Percentiles rank a stretch among this genome's conserved stretches.
Conservation (phyloP, 148 eudicot genomes). For the Bassia scoparia region DNA sequence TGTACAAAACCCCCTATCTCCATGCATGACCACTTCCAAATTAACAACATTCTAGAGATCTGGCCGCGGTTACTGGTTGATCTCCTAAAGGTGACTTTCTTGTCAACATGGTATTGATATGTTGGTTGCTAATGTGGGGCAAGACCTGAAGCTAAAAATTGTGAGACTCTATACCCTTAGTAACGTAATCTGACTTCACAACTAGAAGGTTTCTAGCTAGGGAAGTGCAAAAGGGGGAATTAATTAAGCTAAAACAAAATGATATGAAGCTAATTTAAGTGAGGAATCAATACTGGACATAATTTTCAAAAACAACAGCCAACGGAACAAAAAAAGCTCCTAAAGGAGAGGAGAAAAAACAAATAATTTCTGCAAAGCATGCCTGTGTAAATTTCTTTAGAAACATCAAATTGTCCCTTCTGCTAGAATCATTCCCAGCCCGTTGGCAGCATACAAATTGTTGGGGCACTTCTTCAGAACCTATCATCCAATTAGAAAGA, state of each 20-base stretch:
- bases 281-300: too few species aligned
- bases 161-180: not conserved
- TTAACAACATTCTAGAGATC: not conserved
- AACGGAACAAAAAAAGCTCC: not conserved
- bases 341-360: not conserved
- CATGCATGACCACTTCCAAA: not conserved
- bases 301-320: not conserved
- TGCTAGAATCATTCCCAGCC: constrained; percentile 86
- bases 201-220: not conserved
- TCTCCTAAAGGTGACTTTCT: not conserved
- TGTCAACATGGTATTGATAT: not conserved
- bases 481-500: constrained; percentile 33
- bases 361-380: constrained; percentile 6
- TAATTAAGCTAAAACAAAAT: not conserved
- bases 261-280: too few species aligned
- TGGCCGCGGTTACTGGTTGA: not conserved
- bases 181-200: not conserved
- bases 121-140: not conserved
- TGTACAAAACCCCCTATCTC: not conserved
- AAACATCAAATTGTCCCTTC: constrained; percentile 94
- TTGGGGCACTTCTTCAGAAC: constrained; percentile 63
- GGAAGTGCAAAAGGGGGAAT: not conserved
- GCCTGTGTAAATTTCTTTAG: constrained; percentile 91
- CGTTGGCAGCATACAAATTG: constrained; percentile 94
- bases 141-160: not conserved